phyloP scores from a whole-genome alignment of 192 early-diverging fungal genomes.

The Backusella tuberculispora region DNA sequence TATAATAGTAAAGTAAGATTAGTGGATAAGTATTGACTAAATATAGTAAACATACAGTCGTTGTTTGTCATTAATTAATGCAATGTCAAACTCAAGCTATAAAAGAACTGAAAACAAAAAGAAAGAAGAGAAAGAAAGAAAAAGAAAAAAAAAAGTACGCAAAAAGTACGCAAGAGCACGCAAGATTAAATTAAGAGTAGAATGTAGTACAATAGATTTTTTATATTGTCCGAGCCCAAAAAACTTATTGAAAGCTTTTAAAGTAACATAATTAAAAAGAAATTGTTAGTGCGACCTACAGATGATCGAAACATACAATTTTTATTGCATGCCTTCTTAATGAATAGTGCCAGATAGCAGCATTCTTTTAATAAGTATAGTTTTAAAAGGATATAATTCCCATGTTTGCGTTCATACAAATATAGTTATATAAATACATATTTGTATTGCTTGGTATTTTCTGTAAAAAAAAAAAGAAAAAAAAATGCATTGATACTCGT shows the following conservation, averaged over 20 bases:
- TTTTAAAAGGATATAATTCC: neutral
- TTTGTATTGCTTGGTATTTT: neutral
- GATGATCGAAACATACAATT: neutral
- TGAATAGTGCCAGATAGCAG: neutral
- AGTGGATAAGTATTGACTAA: constrained; percentile 18
- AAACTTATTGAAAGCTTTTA: neutral
- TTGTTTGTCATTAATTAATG: constrained; percentile 10
- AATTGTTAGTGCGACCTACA: neutral
- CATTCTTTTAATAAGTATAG: neutral
- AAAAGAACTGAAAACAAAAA: constrained; percentile 12
- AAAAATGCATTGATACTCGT: neutral
- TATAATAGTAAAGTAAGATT: constrained; percentile 3
- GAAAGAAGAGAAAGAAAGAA: neutral
- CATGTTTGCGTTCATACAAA: neutral
- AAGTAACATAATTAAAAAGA: constrained; percentile 6
- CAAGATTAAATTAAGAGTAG: neutral
- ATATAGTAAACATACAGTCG: constrained; percentile 15
- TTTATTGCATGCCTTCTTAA: neutral
- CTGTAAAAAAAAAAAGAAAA: neutral
- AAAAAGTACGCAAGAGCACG: constrained; percentile 22
- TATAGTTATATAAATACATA: neutral
- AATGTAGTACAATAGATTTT: constrained; percentile 10
- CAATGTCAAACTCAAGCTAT: constrained; percentile 8
- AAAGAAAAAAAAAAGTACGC: constrained; percentile 15
- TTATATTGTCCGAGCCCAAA: constrained; percentile 13